Evolutionary conservation across 2,329 filamentous ascomycete species (phyloP), one percentile per base, ranked within the genome.

Genomic region (Chrysosphaeria jannelii): DNA sequence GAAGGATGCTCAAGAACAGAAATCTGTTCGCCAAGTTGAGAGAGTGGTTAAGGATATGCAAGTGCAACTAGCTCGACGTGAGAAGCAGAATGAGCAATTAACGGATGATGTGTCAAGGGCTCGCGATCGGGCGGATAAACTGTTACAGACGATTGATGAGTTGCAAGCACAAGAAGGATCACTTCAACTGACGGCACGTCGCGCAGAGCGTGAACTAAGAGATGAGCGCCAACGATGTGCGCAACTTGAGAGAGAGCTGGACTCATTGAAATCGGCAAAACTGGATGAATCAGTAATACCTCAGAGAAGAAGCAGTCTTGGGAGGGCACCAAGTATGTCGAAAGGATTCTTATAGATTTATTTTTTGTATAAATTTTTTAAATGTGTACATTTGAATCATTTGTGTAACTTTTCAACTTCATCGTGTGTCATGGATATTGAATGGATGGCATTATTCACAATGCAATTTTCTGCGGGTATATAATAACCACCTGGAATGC

Each of bases 1-100:
- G 20, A 66, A 70, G 33, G 67, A 71, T 29, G 68, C 59, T 34
- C 68, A 75, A 35, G 76, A 79, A 29, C 72, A 79, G 36, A 72
- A 81, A 27, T 79, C 71, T 23, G 67, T 76, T 12, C 78, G 85
- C 36, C 90, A 88, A 39, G 69, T 91, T 13, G 85, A 93, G 47
- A 76, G 81, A 30, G 75, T 67, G 2, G 78, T 93, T 37, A 85
- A 85, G 44, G 85, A 93, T 43, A 58, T 93, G 13, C 75, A 91
- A 44, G 57, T 64, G 13, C 81, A 93, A 43, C 71, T 97, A 33
- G 78, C 90, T 22, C 74, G 85, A 34, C 75, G 78, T 35, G 81
- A 93, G 33, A 91, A 89, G 47, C 64, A 74, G 35, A 76, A 79
- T 35, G 39, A 53, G 5, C 68, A 85, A 38, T 53, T 90, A 10